A percentile compares a stretch with the other conserved stretches of the same genome.
Evolutionary conservation across 306 rosid species (phyloP).

Genomic region (Prunus fruticosa): DNA sequence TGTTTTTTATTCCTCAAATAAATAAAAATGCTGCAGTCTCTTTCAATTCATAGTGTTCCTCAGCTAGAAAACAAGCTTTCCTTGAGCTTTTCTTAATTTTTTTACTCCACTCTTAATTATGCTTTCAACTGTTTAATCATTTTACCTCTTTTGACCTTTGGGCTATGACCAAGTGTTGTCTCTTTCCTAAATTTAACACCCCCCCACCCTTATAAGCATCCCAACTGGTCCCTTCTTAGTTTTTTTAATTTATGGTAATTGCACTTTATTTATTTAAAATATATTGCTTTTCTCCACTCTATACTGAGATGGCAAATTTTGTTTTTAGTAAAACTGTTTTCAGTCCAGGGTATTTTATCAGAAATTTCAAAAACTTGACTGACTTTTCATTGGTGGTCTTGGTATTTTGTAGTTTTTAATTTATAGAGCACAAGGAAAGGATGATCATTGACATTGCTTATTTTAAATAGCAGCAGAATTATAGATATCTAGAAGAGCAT

Average conservation of each 20-base stretch:
- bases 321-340: background rate
- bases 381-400: background rate
- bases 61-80: conserved; percentile 22
- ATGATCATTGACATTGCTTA: background rate
- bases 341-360: background rate
- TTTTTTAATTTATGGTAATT: background rate
- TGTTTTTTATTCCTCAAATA: background rate
- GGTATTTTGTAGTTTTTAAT: background rate
- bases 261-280: background rate
- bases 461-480: background rate
- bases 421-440: too few species aligned
- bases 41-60: conserved; percentile 16
- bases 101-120: background rate
- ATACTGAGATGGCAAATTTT: background rate
- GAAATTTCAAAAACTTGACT: too few species aligned
- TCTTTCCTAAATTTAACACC: background rate
- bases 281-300: background rate
- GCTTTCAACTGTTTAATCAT: background rate
- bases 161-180: background rate
- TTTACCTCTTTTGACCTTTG: conserved; percentile 17
- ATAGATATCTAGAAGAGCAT: background rate
- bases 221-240: background rate
- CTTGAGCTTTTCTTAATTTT: conserved; percentile 14
- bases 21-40: conserved; percentile 22
- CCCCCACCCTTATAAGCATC: background rate